Percentiles rank a stretch among this genome's conserved stretches.
Conservation (phyloP, 768 basidiomycete genomes). For the Clitopilus passeckerianus region DNA sequence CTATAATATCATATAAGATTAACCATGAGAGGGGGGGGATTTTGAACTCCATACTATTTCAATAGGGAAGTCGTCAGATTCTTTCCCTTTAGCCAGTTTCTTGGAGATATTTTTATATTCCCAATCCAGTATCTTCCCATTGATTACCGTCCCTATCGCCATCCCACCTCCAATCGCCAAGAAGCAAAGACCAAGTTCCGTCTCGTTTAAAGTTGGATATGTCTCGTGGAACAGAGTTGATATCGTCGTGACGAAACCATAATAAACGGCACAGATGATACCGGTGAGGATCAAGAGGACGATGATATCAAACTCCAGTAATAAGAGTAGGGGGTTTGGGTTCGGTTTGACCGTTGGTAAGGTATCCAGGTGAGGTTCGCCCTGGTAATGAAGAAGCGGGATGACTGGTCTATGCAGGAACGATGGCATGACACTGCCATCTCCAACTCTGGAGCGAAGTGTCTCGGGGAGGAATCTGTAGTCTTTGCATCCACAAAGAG, state of each 20-base stretch:
- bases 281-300: constrained; percentile 48
- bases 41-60: constrained; percentile 34
- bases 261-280: constrained; percentile 49
- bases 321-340: constrained; percentile 53
- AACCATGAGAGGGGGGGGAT: not conserved
- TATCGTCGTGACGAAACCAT: constrained; percentile 54
- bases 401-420: constrained; percentile 51
- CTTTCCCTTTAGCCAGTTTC: constrained; percentile 20
- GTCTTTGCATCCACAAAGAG: constrained; percentile 21
- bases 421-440: constrained; percentile 42
- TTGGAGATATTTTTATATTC: constrained; percentile 47
- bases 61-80: constrained; percentile 45
- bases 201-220: constrained; percentile 59
- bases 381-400: constrained; percentile 32
- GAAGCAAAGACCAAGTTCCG: constrained; percentile 73
- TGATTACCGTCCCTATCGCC: constrained; percentile 49
- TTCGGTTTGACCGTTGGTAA: constrained; percentile 32
- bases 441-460: constrained; percentile 47
- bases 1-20: constrained; percentile 40
- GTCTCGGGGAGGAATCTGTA: constrained; percentile 51
- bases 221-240: constrained; percentile 53
- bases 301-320: constrained; percentile 51
- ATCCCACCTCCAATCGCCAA: constrained; percentile 73
- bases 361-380: constrained; percentile 17
- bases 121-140: constrained; percentile 60